A percentile compares a stretch with the other conserved stretches of the same genome.
Conservation (phyloP, 768 basidiomycete genomes). For the Russula compacta region DNA sequence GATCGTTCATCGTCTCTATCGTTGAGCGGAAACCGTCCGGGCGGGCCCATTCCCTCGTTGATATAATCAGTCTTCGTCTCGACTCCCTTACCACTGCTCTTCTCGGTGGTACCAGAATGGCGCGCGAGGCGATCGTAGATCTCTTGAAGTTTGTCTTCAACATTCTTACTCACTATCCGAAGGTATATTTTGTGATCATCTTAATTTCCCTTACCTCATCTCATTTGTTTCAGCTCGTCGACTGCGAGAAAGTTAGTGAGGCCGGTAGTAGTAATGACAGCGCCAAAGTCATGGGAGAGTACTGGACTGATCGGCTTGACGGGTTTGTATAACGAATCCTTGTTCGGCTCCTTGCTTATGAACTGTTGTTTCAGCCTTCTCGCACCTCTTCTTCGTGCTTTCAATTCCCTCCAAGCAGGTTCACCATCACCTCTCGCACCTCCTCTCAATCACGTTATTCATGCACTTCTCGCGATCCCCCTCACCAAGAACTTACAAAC, state of each 20-base stretch:
- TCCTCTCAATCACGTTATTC: conserved; percentile 73
- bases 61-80: conserved; percentile 52
- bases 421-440: conserved; percentile 56
- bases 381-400: conserved; percentile 58
- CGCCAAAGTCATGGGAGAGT: conserved; percentile 54
- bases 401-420: conserved; percentile 54
- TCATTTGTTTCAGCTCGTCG: conserved; percentile 8
- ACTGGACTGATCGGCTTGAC: conserved; percentile 67
- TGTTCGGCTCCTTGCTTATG: background rate
- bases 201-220: background rate
- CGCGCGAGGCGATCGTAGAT: conserved; percentile 71
- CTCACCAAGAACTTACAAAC: conserved; percentile 44
- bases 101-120: conserved; percentile 42
- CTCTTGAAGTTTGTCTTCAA: conserved; percentile 82
- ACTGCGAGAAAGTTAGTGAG: conserved; percentile 15
- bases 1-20: conserved; percentile 40
- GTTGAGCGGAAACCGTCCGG: conserved; percentile 57
- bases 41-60: conserved; percentile 41
- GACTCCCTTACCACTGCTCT: conserved; percentile 45
- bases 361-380: conserved; percentile 34
- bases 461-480: conserved; percentile 74
- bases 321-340: conserved; percentile 33
- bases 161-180: conserved; percentile 71
- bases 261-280: conserved; percentile 7
- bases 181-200: conserved; percentile 34